phyloP scores from a whole-genome alignment of 1,284 basidiomycete species.

The Schizopora paradoxa region DNA sequence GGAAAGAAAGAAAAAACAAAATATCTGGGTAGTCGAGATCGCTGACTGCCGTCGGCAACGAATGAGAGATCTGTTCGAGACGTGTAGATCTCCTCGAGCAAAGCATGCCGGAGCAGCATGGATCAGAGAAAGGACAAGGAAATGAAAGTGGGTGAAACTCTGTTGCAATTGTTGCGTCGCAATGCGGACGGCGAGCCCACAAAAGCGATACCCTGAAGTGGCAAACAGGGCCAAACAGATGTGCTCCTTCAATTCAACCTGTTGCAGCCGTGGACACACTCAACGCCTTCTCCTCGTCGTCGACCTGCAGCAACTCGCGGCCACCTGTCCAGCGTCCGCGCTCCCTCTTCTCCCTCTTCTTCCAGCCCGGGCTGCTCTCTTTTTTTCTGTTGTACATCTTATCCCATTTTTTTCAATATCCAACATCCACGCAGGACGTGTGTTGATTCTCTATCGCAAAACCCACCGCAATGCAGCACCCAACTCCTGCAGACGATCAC shows the following conservation, averaged over 20 bases:
- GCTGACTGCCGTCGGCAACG: too few relatives aligned
- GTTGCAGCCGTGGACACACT: not conserved
- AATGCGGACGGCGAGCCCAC: too few relatives aligned
- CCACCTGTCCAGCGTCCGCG: not conserved
- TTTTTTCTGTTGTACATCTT: constrained; percentile 5
- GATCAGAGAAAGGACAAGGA: too few relatives aligned
- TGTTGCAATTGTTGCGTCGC: too few relatives aligned
- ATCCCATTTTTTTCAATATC: constrained; percentile 1
- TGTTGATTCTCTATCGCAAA: constrained; percentile 1
- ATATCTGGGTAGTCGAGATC: too few relatives aligned
- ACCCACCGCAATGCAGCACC: constrained; percentile 7
- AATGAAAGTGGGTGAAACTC: too few relatives aligned
- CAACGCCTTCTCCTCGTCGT: too few relatives aligned
- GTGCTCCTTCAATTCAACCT: not conserved
- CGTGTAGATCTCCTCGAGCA: too few relatives aligned
- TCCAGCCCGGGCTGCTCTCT: too few relatives aligned
- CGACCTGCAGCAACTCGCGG: not conserved
- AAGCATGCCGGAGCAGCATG: too few relatives aligned
- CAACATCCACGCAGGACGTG: constrained; percentile 19
- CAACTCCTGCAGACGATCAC: constrained; percentile 11
- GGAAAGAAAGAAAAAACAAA: too few relatives aligned
- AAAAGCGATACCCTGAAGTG: constrained; percentile 2
- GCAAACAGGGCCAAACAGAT: constrained; percentile 4
- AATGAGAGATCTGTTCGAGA: too few relatives aligned
- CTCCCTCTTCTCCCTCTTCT: not conserved